These are phyloP conservation scores for Ulota crispa DNA, from an alignment of 225 moss, liverwort and hornwort genomes.

Conservation along the genomic window DNA sequence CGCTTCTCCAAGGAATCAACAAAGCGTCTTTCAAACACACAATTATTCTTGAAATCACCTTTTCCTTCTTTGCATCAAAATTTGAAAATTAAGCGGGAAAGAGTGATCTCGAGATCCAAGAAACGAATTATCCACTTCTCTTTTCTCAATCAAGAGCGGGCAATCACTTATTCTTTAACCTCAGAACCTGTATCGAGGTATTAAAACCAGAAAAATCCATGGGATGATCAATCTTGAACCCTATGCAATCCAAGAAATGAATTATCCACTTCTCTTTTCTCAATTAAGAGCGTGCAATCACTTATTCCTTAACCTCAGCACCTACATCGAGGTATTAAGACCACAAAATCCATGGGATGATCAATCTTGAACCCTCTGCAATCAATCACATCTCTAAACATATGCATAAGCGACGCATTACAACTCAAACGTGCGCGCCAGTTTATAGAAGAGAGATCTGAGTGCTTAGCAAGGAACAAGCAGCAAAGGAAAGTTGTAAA, in stretches of 20 bases:
- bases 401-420: not conserved
- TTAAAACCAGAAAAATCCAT: not conserved
- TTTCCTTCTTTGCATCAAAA: not conserved
- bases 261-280: not conserved
- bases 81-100: slow-evolving; percentile 11
- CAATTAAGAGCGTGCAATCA: not conserved
- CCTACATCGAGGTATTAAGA: not conserved
- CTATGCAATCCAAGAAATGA: not conserved
- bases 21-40: not conserved
- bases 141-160: not conserved
- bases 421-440: not conserved
- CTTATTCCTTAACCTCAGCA: not conserved
- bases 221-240: not conserved
- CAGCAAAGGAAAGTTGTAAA: not conserved
- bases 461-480: not conserved
- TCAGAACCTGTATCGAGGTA: not conserved
- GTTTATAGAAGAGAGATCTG: not conserved
- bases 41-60: not conserved
- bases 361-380: not conserved
- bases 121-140: not conserved
- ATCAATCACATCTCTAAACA: not conserved
- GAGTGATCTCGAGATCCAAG: not conserved
- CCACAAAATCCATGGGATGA: not conserved
- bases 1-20: not conserved
- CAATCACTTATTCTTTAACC: not conserved